Conservation (phyloP, 257 asterid species). For the Jaltomata sinuosa region DNA sequence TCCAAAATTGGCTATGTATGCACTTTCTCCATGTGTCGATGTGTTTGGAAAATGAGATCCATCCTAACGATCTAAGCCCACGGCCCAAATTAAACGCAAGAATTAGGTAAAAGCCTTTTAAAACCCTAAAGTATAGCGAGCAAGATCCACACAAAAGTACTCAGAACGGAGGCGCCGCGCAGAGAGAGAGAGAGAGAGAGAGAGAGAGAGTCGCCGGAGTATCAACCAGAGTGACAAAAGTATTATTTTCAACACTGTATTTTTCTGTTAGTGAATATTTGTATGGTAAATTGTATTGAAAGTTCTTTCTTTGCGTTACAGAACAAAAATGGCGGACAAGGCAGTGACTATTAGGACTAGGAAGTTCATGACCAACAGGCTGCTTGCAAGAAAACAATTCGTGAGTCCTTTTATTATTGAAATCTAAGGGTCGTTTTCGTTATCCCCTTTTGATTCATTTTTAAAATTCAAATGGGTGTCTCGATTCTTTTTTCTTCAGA, state of each 20-base stretch:
- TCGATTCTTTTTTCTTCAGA: conserved; percentile 11
- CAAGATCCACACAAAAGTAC: neutral
- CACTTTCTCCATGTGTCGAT: neutral
- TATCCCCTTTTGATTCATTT: neutral
- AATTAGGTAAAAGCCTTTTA: neutral
- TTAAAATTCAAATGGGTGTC: neutral
- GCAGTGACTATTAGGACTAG: conserved; percentile 81
- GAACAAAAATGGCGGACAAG: conserved; percentile 74
- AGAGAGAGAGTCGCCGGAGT: neutral
- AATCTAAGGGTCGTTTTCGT: neutral
- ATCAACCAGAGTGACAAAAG: neutral
- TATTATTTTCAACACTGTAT: neutral
- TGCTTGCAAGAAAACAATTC: conserved; percentile 82
- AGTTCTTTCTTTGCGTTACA: neutral
- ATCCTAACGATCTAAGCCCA: neutral
- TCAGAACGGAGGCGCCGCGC: neutral
- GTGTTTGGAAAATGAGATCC: neutral
- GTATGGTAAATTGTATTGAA: neutral
- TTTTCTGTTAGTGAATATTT: neutral
- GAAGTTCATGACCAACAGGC: conserved; percentile 89
- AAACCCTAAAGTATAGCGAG: neutral
- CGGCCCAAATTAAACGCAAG: neutral
- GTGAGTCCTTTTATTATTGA: conserved; percentile 17
- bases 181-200: neutral
- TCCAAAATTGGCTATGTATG: neutral